Evolutionary conservation across 2,329 filamentous ascomycete genomes (phyloP).

Genomic region (Herpotrichia juniperi): DNA sequence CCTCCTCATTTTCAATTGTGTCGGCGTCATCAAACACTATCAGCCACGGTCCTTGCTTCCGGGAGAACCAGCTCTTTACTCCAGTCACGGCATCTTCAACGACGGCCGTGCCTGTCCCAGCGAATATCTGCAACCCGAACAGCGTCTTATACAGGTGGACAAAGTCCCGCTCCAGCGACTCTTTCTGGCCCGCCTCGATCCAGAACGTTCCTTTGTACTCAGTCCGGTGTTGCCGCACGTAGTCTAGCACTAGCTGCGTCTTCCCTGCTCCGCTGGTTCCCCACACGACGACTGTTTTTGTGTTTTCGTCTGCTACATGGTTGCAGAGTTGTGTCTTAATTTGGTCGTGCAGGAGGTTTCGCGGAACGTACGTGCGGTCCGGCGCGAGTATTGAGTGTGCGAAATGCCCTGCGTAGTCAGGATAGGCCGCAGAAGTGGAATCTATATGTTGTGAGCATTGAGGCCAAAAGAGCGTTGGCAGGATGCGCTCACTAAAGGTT

Average conservation of each 20-base stretch:
- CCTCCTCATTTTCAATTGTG: conserved; percentile 21
- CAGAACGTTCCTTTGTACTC: conserved; percentile 27
- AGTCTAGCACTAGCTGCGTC: conserved; percentile 23
- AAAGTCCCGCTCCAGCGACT: conserved; percentile 27
- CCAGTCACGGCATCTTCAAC: conserved; percentile 21
- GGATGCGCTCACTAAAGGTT: too few relatives aligned
- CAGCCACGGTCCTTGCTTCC: conserved; percentile 16
- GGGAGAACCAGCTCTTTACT: conserved; percentile 23
- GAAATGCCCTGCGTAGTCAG: conserved; percentile 13
- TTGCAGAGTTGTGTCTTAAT: conserved; percentile 11
- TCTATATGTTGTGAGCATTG: too few relatives aligned
- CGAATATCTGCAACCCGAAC: conserved; percentile 2
- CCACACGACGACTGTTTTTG: conserved; percentile 14
- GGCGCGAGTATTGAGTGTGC: conserved; percentile 14
- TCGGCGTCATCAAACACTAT: conserved; percentile 27
- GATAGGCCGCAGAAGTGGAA: conserved; percentile 1
- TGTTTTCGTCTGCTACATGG: neutral
- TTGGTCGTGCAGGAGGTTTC: conserved; percentile 13
- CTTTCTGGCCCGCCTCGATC: conserved; percentile 26
- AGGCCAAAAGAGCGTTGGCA: too few relatives aligned
- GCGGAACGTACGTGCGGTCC: conserved; percentile 12
- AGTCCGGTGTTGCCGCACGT: conserved; percentile 18
- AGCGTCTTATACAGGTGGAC: conserved; percentile 21
- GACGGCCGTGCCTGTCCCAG: conserved; percentile 6
- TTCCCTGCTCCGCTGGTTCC: conserved; percentile 28